Base-by-base conservation (phyloP, 2,329 filamentous ascomycete species). In the Laburnicola sp. region DNA sequence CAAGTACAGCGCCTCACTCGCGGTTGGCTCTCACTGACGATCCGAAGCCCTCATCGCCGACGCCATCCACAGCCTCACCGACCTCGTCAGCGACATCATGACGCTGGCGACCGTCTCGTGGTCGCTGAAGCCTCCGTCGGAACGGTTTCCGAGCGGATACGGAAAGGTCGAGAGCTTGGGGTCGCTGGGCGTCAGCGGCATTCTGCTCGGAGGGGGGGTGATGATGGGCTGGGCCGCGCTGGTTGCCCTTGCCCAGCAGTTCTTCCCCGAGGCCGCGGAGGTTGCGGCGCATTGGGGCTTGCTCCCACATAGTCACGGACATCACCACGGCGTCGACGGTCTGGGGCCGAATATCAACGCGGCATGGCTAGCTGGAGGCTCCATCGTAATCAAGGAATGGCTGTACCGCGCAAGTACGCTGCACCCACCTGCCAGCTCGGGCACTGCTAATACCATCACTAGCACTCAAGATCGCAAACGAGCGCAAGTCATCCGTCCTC, bases 151-250 rank as follows among this genome's bases (percentile, higher is more conserved):
- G 2, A 85, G 86, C 64, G 94, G 94, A 1, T 99, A 96, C 70
- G 94, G 94, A 69, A 99, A 99, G 78, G 84, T 99, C n/a, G 94
- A 99, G 78, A 96, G 91, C 65, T 76, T 99, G 68, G 94, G 94
- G 21, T 94, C 91, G 22, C 77, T 99, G 52, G 94, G 93, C 11
- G 94, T 99, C 30, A 97, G 92, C 62, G 86, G 91, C 57, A 88
- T 99, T 76, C 80, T 99, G 63, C 82, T 99, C 2, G 85, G 87
- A 41, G 94, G 94, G 56, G 94, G 94, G 44, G 76, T 96, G 56
- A 91, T 95, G 72, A 97, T 99, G 88, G 91, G 91, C 57, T 84
- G 74, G 71, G 78, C 73, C 78, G 88, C 70, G 75, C 77, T 66
- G 82, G 89, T 75, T 69, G 81, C 58, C 78, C 87, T 76, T 34